These are phyloP conservation scores for Claviceps citrina DNA, from an alignment of 2,329 filamentous ascomycete genomes.

Conservation along the genomic window DNA sequence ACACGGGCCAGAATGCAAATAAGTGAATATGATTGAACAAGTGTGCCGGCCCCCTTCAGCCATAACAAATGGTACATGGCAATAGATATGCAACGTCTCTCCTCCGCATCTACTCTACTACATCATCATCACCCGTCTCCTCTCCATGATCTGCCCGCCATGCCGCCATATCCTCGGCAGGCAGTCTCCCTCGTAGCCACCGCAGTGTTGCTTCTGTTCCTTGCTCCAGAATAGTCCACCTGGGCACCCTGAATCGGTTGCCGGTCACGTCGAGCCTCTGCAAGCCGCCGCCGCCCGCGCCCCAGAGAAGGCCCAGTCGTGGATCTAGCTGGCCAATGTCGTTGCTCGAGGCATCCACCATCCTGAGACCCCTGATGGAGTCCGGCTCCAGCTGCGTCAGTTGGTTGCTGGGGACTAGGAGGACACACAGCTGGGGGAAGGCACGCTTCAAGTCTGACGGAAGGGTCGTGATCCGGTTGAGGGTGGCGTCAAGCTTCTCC, in stretches of 20 bases:
- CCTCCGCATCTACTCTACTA: no score
- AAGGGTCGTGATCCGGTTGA: constrained; percentile 63
- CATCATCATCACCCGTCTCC: constrained; percentile 15
- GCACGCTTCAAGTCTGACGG: constrained; percentile 44
- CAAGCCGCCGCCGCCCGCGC: constrained; percentile 39
- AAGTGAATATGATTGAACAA: neutral
- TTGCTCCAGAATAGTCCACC: constrained; percentile 68
- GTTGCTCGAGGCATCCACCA: constrained; percentile 72
- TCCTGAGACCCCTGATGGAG: constrained; percentile 55
- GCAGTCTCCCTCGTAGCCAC: constrained; percentile 67
- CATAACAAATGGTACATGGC: neutral
- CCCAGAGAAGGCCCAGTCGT: constrained; percentile 61
- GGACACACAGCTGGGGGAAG: constrained; percentile 55
- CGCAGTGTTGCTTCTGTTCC: constrained; percentile 73
- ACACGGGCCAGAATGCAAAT: no score
- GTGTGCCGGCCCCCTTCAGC: neutral
- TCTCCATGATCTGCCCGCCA: constrained; percentile 35
- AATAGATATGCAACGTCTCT: no score
- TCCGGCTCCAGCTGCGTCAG: constrained; percentile 59
- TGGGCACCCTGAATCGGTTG: constrained; percentile 77
- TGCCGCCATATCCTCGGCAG: constrained; percentile 41
- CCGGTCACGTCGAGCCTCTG: constrained; percentile 63
- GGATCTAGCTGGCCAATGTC: constrained; percentile 71
- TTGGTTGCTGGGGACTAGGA: constrained; percentile 68
- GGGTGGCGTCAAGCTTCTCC: constrained; percentile 63